These are phyloP conservation scores for Coleophoma cylindrospora DNA, from an alignment of 2,329 filamentous ascomycete genomes.

Conservation along the genomic window DNA sequence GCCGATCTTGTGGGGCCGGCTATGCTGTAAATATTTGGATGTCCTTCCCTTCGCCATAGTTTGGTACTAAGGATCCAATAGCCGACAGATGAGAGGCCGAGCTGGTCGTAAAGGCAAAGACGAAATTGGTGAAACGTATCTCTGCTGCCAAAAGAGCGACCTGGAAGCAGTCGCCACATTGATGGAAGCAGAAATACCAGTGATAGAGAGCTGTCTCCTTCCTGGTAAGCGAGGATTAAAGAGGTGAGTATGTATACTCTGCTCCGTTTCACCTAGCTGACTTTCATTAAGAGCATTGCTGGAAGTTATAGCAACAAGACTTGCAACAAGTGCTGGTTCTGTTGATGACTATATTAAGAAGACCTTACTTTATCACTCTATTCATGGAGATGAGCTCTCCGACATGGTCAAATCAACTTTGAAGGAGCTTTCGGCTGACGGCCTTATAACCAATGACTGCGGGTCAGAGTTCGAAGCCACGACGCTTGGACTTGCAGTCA, in stretches of 20 bases:
- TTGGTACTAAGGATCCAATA: constrained; percentile 24
- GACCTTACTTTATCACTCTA: constrained; percentile 59
- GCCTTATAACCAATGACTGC: constrained; percentile 47
- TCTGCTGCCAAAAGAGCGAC: constrained; percentile 66
- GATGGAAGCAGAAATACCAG: constrained; percentile 67
- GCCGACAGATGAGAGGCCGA: constrained; percentile 72
- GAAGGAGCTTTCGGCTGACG: constrained; percentile 47
- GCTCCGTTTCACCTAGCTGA: constrained; percentile 3
- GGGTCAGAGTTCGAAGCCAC: constrained; percentile 55
- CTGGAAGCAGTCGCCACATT: constrained; percentile 65
- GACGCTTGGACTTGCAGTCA: constrained; percentile 63
- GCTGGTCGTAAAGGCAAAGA: constrained; percentile 77
- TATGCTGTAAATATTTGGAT: constrained; percentile 49
- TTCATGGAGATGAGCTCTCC: constrained; percentile 42
- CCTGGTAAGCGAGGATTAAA: constrained; percentile 65
- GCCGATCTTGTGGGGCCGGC: constrained; percentile 71
- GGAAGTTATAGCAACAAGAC: constrained; percentile 62
- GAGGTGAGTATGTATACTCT: constrained; percentile 36
- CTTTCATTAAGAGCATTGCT: constrained; percentile 52
- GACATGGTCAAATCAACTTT: constrained; percentile 54
- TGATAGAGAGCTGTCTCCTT: constrained; percentile 62
- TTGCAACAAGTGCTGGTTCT: constrained; percentile 60
- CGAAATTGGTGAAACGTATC: constrained; percentile 70
- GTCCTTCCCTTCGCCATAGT: not conserved
- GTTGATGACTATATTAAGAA: constrained; percentile 64